phyloP scores from a whole-genome alignment of 2,329 filamentous ascomycete species.

The Mycocentrospora acerina region DNA sequence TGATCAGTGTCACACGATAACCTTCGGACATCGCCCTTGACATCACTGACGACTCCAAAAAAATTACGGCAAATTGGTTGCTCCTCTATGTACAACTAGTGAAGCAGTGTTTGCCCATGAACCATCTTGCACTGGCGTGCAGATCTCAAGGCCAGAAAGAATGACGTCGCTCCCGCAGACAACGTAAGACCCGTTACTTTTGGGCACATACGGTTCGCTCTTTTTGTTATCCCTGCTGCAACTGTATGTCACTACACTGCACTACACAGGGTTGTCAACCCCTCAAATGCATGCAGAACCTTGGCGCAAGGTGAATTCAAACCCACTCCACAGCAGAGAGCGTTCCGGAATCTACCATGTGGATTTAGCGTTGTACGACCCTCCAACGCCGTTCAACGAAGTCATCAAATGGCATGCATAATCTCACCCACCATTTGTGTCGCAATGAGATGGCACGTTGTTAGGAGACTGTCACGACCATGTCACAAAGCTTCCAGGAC shows the following conservation, averaged over 20 bases:
- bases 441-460: slow-evolving; percentile 26
- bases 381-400: slow-evolving; percentile 19
- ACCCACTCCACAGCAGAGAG: neutral
- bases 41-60: too few species aligned
- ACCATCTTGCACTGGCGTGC: slow-evolving; percentile 15
- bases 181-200: slow-evolving; percentile 10
- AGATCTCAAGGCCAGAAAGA: slow-evolving; percentile 24
- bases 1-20: too few species aligned
- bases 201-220: slow-evolving; percentile 16
- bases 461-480: slow-evolving; percentile 15
- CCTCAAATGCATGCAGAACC: neutral
- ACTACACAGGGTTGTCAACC: too few species aligned
- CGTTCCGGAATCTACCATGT: neutral
- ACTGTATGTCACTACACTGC: slow-evolving; percentile 8
- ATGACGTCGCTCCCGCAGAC: slow-evolving; percentile 17
- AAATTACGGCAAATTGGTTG: too few species aligned
- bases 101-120: slow-evolving; percentile 4
- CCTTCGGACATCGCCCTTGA: too few species aligned
- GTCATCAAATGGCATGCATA: slow-evolving; percentile 28
- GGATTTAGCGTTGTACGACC: neutral
- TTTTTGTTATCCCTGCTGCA: slow-evolving; percentile 17
- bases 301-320: too few species aligned
- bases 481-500: slow-evolving; percentile 13
- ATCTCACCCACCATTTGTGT: slow-evolving; percentile 16
- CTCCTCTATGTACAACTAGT: too few species aligned